Conservation (phyloP, 2,329 filamentous ascomycete species). For the Capronia americana region DNA sequence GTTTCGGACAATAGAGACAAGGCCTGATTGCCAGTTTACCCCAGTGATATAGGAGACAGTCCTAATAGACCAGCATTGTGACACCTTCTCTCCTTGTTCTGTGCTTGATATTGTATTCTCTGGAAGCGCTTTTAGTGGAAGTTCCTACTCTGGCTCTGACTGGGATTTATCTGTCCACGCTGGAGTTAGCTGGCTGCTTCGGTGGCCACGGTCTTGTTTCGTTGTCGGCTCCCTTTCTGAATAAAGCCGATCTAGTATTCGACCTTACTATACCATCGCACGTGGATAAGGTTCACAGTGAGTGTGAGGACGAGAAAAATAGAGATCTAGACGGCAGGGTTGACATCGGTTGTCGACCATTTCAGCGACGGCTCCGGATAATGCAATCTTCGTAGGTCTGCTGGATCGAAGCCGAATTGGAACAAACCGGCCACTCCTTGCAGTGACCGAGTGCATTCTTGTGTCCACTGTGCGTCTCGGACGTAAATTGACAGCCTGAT, state of each 20-base stretch:
- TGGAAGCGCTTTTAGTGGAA: too few species aligned
- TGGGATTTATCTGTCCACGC: too few species aligned
- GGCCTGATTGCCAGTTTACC: too few species aligned
- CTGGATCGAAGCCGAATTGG: constrained; percentile 48
- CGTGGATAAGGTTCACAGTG: constrained; percentile 48
- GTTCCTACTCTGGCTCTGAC: too few species aligned
- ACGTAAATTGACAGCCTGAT: neutral
- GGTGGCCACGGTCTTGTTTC: too few species aligned
- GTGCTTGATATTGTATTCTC: too few species aligned
- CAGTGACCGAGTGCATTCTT: neutral
- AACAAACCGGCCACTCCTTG: constrained; percentile 33
- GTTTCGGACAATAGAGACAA: too few species aligned
- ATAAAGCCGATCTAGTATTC: constrained; percentile 47
- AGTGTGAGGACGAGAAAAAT: constrained; percentile 46
- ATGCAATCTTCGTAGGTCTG: constrained; percentile 7
- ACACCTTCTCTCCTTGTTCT: too few species aligned
- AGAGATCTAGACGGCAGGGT: constrained; percentile 50
- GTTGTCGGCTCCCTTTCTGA: too few species aligned
- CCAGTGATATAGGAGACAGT: too few species aligned
- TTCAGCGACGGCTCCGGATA: constrained; percentile 6
- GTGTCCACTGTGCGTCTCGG: neutral
- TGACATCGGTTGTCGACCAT: constrained; percentile 35
- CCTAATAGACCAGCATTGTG: too few species aligned
- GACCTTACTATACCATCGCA: constrained; percentile 45
- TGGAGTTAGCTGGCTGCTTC: too few species aligned